Evolutionary conservation across 352 stramenopile species (phyloP), one percentile per base, ranked within the genome.

Genomic region (Phytopythium kandeliae): DNA sequence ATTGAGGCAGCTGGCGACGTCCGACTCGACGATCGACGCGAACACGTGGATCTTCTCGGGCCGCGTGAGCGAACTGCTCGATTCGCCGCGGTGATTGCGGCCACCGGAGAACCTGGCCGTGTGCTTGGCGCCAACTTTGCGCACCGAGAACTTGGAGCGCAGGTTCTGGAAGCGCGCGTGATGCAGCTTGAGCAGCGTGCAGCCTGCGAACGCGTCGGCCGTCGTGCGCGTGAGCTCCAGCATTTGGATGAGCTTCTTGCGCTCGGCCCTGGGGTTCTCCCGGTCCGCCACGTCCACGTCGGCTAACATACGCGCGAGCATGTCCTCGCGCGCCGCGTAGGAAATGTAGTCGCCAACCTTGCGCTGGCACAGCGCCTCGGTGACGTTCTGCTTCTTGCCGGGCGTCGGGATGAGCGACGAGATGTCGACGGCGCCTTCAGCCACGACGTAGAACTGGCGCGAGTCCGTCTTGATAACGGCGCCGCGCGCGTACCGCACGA

Each of bases 1-100:
- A 37, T 74, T 54, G 4, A 89, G 52, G 36, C 82, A 86, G 51
- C 75, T 86, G 13, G 83, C 69, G 28, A 86, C 68, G 51, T 89
- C 74, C 22, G 74, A 80, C 38, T 89, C 78, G 28, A 82, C 65
- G 45, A 89, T 83, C 1, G 74, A 74, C 40, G 60, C 71, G 42
- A 89, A 65, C 42, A 85, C 56, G 55, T 85, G 74, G 38, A 85
- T 67, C 44, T 86, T 83, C 48, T 89, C 78, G 0, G 71, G 60
- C 0, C 62, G 60, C 1, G 78, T 85, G 41, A 74, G 68, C 0
- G 34, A 19, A 11, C 26, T 34, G 28, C 53, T 63, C 24, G 52
- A 65, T 7, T 49, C 38, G 30, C 51, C 36, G 30, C 64, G 55
- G 2, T 30, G 53, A 19, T 49, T 54, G 11, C 48, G 36, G 0